Evolutionary conservation across 78 protist genomes (phyloP), one percentile per base, ranked within the genome.

Genomic region (Dictyostelium discoideum): DNA sequence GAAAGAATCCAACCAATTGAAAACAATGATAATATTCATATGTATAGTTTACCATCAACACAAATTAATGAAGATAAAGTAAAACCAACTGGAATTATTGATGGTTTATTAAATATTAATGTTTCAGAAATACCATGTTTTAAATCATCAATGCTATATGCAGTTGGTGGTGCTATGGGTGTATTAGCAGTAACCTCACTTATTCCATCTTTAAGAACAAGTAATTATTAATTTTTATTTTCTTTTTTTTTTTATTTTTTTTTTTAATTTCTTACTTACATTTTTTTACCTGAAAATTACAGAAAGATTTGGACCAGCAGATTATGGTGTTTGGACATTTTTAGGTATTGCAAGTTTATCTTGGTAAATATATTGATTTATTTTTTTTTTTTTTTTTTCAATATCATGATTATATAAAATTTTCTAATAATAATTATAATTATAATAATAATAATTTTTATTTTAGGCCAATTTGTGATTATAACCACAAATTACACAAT

Each of bases 401-500:
- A 1, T 1, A 11, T 50, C 16, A 50, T 50, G 11, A 50, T 11
- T 0, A 32, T 32, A 32, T 32, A 32, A 32, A 32, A 32, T 32
- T 32, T 1, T 1, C 37, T 32, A 50, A 11, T 50, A 50, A 50
- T 11, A 7, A 50, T 2, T n/a, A n/a, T n/a, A n/a, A n/a, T n/a
- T n/a, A n/a, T 32, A 50, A 11, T 50, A 50, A 50, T 11, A 7
- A 50, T 2, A 50, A 50, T 11, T 1, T 9, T 50, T 3, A 20
- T 60, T 76, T 37, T 76, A 32, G 85, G 84, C 94, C 94, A 29
- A 89, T 89, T 22, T 89, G 94, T 81, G 72, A 79, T 69, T 89
- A 89, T 81, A 89, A 89, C 82, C 73, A 81, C 44, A 84, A 72
- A n/a, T 46, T 89, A 46, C 94, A 89, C 39, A 79, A 89, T 65